Evolutionary conservation across 495 filamentous ascomycete genomes (phyloP), one percentile per base, ranked within the genome.

Genomic region (Penicillium angulare): DNA sequence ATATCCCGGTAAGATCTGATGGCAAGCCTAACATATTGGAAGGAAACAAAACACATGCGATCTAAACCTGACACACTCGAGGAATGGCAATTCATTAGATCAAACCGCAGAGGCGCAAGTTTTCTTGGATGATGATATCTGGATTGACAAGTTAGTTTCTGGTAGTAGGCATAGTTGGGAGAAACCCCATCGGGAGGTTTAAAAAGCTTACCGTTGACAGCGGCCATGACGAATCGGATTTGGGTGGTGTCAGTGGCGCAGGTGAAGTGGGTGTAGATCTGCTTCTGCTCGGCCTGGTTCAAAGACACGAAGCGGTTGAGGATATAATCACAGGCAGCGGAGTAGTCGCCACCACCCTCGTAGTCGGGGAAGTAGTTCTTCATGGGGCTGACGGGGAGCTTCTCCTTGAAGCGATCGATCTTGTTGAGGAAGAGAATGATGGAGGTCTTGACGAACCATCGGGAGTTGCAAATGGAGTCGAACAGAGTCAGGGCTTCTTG

Each of bases 91-190:
- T 60, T 75, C 72, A 73, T 77, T 87, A 98, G 81, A 98, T 97
- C 69, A 98, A 81, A 82, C 93, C 93, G 74, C 93, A 97, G 61
- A 95, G 80, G 69, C 95, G 88, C 53, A 98, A 86, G 78, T 98
- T 98, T 75, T 97, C 95, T 84, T 98, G 93, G 70, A 98, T 98
- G 75, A 98, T 98, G 73, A 98, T 98, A 75, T 98, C 93, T 97
- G 51, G 6, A n/a, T n/a, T n/a, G 40, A 39, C 33, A 17, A 20
- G 31, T 59, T 35, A 50, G 40, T 15, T 17, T 16, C 38, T 31
- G 23, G 27, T 31, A 31, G 8, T 12, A 12, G 27, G 13, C 13
- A 31, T 31, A 31, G 13, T 31, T 12, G 27, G 27, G 5, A 31
- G 27, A 12, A 12, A 31, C 2, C 8, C 8, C 27, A 31, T 7